Evolutionary conservation across 345 rosid species (phyloP), one percentile per base, ranked within the genome.

Genomic region (Sonneratia alba): DNA sequence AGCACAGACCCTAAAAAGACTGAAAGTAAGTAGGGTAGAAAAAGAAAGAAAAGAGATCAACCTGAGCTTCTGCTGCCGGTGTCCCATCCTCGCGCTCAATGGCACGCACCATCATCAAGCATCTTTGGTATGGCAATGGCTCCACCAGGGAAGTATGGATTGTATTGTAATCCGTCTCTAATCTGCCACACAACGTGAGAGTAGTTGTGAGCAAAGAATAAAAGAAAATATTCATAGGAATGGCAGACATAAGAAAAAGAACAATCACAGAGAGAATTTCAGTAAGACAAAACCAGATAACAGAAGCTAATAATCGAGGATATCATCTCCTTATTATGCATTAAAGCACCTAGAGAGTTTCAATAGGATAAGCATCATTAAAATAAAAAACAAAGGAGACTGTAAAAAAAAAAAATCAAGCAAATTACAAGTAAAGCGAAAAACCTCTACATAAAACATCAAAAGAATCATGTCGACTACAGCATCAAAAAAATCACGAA

Each of bases 91-190:
- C 99, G 49, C 91, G 92, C 89, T 96, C 99, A 34, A 96, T 73
- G 64, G 99, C 99, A 75, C 90, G 99, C 99, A 75, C 90, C 99
- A 83, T 96, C 99, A 66, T 65, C 88, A 67, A 96, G 93, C 99
- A 96, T 92, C 75, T 96, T 84, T 16, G 99, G 99, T 98, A 96
- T 96, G 55, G 99, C 99, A 79, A 96, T 96, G 42, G 98, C 99
- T 79, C 98, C 99, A 32, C 98, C 98, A 32, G 98, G 99, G 71
- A 96, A 96, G 82, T 96, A 96, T 70, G 98, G 99, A 73, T 92
- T 96, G 79, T 96, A 96, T 78, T 96, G 93, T 76, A 96, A 73
- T 43, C 99, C 99, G 27, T 91, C 99, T 65, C 99, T 82, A 24
- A 96, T 92, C 99, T 71, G 72, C 14, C 73, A 72, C 34, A 48